These are phyloP conservation scores for Metschnikowia reukaufii DNA, from an alignment of 805 yeast species.

Conservation along the genomic window DNA sequence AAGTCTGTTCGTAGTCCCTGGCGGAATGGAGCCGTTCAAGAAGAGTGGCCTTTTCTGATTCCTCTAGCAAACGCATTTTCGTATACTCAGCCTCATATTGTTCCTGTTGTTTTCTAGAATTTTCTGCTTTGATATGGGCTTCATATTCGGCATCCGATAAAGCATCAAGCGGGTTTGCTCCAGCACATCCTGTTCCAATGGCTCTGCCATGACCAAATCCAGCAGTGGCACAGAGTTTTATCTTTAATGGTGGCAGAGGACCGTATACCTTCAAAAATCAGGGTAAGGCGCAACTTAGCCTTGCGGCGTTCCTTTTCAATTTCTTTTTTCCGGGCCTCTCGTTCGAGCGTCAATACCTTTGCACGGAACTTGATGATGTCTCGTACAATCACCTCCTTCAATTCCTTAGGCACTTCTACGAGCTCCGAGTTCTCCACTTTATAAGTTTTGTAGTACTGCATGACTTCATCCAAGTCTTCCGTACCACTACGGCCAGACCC, in stretches of 20 bases:
- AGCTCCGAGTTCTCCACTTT: constrained; percentile 58
- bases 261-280: constrained; percentile 42
- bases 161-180: constrained; percentile 8
- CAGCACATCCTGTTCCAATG: too few species aligned
- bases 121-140: constrained; percentile 17
- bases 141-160: constrained; percentile 29
- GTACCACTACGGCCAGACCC: constrained; percentile 26
- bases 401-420: constrained; percentile 54
- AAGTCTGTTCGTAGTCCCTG: constrained; percentile 34
- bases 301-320: constrained; percentile 47
- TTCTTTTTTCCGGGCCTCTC: constrained; percentile 50
- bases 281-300: constrained; percentile 48
- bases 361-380: constrained; percentile 59
- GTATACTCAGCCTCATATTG: constrained; percentile 17
- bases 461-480: constrained; percentile 37
- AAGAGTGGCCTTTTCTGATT: constrained; percentile 22
- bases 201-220: too few species aligned
- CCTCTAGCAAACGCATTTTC: constrained; percentile 17
- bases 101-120: constrained; percentile 22
- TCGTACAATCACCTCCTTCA: constrained; percentile 51
- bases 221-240: too few species aligned
- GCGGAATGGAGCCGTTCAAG: constrained; percentile 24
- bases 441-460: constrained; percentile 41
- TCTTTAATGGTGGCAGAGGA: constrained; percentile 19
- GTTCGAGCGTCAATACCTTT: constrained; percentile 52